Evolutionary conservation across 2,329 filamentous ascomycete genomes (phyloP).

Genomic region (Camptophora hylomeconis): DNA sequence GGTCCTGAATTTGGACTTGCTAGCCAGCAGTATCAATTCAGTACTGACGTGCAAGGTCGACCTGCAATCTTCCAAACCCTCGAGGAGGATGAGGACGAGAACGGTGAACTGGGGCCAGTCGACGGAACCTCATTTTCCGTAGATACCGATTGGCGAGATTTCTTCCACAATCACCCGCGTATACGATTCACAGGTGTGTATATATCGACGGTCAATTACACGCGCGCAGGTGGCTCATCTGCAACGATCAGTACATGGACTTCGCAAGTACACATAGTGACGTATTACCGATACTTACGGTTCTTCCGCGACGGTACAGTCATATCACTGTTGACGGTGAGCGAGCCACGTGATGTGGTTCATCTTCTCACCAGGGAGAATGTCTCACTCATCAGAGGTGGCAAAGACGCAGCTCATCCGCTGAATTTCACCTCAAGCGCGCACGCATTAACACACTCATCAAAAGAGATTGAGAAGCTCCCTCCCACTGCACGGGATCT

Average conservation of each 20-base stretch:
- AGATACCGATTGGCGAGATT: conserved; percentile 39
- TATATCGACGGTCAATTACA: conserved; percentile 93
- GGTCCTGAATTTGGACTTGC: conserved; percentile 63
- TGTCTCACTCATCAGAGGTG: conserved; percentile 30
- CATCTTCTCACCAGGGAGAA: conserved; percentile 66
- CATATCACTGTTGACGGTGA: conserved; percentile 67
- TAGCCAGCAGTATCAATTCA: conserved; percentile 71
- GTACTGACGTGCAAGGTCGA: conserved; percentile 43
- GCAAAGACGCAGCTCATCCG: conserved; percentile 7
- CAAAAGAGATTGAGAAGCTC: conserved; percentile 20
- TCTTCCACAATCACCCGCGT: conserved; percentile 73
- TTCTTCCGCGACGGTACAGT: conserved; percentile 84
- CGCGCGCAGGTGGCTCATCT: conserved; percentile 63
- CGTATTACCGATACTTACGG: conserved; percentile 92
- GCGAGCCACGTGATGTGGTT: conserved; percentile 76
- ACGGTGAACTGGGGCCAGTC: conserved; percentile 16
- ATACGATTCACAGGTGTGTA: conserved; percentile 93
- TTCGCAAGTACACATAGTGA: conserved; percentile 84
- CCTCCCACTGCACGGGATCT: conserved; percentile 34
- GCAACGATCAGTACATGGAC: conserved; percentile 62
- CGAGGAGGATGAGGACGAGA: conserved; percentile 20
- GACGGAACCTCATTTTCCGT: conserved; percentile 14
- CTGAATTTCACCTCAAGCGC: conserved; percentile 11
- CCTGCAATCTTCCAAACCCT: conserved; percentile 10
- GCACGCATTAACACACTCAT: conserved; percentile 11